A percentile compares a stretch with the other conserved stretches of the same genome.
phyloP scores from a whole-genome alignment of 2,329 filamentous ascomycete genomes.

The Pseudogymnoascus sp. region DNA sequence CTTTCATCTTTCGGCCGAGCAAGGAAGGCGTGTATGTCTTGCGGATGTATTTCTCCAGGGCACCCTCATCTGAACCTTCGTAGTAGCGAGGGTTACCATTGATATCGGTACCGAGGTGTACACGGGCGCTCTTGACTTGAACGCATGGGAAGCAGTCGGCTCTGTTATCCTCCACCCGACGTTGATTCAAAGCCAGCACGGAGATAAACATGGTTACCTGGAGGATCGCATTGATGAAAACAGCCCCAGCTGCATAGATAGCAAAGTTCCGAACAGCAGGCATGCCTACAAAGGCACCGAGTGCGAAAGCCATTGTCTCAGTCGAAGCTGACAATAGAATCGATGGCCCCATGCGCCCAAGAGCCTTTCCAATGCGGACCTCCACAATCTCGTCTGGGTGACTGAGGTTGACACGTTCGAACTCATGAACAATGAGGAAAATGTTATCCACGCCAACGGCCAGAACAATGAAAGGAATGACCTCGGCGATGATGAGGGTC shows the following conservation, averaged over 20 bases:
- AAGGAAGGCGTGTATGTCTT: conserved; percentile 79
- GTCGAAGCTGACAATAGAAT: conserved; percentile 93
- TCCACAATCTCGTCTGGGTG: conserved; percentile 85
- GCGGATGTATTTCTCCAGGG: conserved; percentile 79
- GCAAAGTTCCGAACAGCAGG: conserved; percentile 97
- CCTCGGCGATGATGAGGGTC: conserved; percentile 94
- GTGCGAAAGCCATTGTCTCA: conserved; percentile 85
- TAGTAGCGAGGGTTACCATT: conserved; percentile 43
- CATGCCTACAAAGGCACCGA: conserved; percentile 94
- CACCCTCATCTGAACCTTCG: conserved; percentile 61
- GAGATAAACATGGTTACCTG: conserved; percentile 97
- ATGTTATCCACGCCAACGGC: conserved; percentile 98
- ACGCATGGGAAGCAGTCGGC: conserved; percentile 91
- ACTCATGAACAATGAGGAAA: conserved; percentile 96
- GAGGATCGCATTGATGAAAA: conserved; percentile 92
- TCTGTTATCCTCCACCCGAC: conserved; percentile 76
- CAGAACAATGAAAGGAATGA: conserved; percentile 94
- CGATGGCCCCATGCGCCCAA: conserved; percentile 95
- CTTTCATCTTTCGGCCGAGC: conserved; percentile 72
- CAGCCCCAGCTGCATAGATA: conserved; percentile 88
- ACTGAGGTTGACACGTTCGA: conserved; percentile 87
- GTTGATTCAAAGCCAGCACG: conserved; percentile 83
- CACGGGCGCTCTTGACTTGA: conserved; percentile 64
- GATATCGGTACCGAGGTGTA: conserved; percentile 50
- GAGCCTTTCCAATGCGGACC: conserved; percentile 72